A percentile compares a stretch with the other conserved stretches of the same genome.
Evolutionary conservation across 768 basidiomycete species (phyloP).

Genomic region (Lactarius trivialis): DNA sequence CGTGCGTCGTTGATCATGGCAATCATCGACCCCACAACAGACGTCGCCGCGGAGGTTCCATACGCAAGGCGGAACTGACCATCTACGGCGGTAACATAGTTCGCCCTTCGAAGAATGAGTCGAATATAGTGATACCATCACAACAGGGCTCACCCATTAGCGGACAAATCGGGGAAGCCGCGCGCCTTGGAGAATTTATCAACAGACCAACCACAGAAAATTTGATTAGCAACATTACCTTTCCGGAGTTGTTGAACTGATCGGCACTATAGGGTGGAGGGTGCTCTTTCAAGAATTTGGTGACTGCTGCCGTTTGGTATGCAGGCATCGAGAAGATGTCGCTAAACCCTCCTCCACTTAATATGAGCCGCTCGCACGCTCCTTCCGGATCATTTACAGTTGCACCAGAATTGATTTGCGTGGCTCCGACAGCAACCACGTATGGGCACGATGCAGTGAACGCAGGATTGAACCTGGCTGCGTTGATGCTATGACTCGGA

Average conservation of each 20-base stretch:
- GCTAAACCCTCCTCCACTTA: conserved; percentile 38
- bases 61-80: conserved; percentile 29
- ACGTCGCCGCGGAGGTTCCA: conserved; percentile 35
- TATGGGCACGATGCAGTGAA: conserved; percentile 43
- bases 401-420: conserved; percentile 31
- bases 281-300: conserved; percentile 28
- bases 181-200: conserved; percentile 20
- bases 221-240: conserved; percentile 12
- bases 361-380: conserved; percentile 32
- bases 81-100: conserved; percentile 30
- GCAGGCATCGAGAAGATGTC: conserved; percentile 35
- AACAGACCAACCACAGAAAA: neutral
- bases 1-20: conserved; percentile 36
- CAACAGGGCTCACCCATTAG: conserved; percentile 30
- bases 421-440: conserved; percentile 34
- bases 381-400: conserved; percentile 33
- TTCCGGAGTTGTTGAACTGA: conserved; percentile 32
- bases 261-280: conserved; percentile 31
- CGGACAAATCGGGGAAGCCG: conserved; percentile 31
- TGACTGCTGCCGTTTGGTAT: conserved; percentile 32
- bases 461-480: conserved; percentile 35
- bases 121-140: neutral
- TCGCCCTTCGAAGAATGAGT: conserved; percentile 23
- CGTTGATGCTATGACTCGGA: conserved; percentile 4
- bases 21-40: conserved; percentile 31